Percentiles rank a stretch among this genome's conserved stretches.
These are phyloP conservation scores for Boechera divaricarpa DNA, from an alignment of 345 rosid genomes.

Conservation along the genomic window DNA sequence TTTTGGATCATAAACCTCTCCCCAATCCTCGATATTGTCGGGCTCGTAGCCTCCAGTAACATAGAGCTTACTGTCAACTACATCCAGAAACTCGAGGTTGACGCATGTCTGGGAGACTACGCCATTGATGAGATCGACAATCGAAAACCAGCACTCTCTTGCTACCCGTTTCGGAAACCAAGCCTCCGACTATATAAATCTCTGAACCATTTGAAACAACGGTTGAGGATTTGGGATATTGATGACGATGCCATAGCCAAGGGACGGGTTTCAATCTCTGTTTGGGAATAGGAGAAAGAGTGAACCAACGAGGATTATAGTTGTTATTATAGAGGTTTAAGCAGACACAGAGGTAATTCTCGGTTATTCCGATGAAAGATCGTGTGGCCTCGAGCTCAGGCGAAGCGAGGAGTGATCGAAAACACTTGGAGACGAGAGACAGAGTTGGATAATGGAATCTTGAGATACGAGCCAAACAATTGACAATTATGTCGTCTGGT, in stretches of 20 bases:
- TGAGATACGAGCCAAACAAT: no score
- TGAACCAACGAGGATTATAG: neutral
- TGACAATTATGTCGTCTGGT: no score
- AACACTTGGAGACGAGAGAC: neutral
- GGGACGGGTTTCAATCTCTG: conserved; percentile 50
- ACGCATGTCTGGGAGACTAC: conserved; percentile 53
- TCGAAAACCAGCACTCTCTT: conserved; percentile 60
- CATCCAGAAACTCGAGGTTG: conserved; percentile 47
- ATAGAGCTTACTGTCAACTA: conserved; percentile 52
- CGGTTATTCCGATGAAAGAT: neutral
- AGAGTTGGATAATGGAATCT: conserved; percentile 5
- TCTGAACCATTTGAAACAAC: conserved; percentile 51
- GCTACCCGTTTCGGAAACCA: conserved; percentile 27
- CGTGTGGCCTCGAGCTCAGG: conserved; percentile 48
- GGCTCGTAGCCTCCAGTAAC: conserved; percentile 65
- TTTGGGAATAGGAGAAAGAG: neutral
- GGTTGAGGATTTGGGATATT: conserved; percentile 49
- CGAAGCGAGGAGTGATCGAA: conserved; percentile 46
- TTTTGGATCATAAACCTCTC: conserved; percentile 64
- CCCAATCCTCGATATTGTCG: conserved; percentile 52
- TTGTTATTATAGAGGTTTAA: neutral
- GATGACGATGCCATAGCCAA: conserved; percentile 40
- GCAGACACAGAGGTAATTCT: conserved; percentile 19
- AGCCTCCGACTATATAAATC: conserved; percentile 72
- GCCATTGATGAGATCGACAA: conserved; percentile 61